Evolutionary conservation across 1,284 basidiomycete species (phyloP).

Genomic region (Cryptococcus wingfieldii): DNA sequence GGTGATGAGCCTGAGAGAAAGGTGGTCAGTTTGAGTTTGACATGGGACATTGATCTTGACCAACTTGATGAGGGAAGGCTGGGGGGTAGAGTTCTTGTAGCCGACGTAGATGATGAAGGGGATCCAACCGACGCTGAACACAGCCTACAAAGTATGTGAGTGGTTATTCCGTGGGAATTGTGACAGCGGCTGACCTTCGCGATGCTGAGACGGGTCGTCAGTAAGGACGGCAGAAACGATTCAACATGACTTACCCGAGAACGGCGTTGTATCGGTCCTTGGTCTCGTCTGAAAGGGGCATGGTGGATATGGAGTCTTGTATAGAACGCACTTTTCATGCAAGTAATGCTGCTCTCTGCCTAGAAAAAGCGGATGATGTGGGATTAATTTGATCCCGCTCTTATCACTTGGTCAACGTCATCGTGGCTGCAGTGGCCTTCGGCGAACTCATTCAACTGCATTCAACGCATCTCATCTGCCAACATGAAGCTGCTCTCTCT

Average conservation of each 20-base stretch:
- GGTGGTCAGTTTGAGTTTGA: not conserved
- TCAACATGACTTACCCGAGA: constrained; percentile 35
- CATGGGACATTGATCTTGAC: constrained; percentile 28
- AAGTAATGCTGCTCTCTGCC: not conserved
- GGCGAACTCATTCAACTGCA: not conserved
- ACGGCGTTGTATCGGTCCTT: constrained; percentile 49
- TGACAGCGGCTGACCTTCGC: constrained; percentile 29
- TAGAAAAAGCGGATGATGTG: no score
- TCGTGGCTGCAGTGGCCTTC: not conserved
- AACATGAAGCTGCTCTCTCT: constrained; percentile 1
- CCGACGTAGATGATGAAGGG: constrained; percentile 90
- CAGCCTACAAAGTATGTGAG: constrained; percentile 55
- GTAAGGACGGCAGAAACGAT: not conserved
- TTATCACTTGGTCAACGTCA: not conserved
- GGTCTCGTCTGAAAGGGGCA: constrained; percentile 50
- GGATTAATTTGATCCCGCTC: not conserved
- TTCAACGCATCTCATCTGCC: not conserved
- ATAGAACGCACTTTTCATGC: not conserved
- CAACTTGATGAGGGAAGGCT: constrained; percentile 89
- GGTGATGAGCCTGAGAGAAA: constrained; percentile 66
- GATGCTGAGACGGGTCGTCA: constrained; percentile 13
- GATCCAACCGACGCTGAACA: constrained; percentile 88
- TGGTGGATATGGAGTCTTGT: constrained; percentile 5
- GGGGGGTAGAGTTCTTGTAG: constrained; percentile 79
- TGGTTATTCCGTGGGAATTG: not conserved